phyloP scores from a whole-genome alignment of 2,329 filamentous ascomycete genomes.

The Zalaria sp. region DNA sequence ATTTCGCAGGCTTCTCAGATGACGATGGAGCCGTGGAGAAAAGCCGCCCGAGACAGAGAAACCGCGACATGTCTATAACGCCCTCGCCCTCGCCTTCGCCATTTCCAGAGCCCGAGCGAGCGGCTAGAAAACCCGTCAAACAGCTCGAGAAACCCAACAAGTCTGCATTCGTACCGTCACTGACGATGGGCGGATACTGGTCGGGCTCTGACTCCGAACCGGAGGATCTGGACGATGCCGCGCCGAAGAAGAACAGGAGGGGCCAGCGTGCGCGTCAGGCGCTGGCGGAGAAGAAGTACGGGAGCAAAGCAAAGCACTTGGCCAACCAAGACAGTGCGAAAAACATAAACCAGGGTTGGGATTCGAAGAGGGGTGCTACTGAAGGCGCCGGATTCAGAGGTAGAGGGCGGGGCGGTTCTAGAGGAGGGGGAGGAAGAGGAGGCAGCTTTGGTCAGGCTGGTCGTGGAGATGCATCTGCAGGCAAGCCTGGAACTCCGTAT shows the following conservation, averaged over 20 bases:
- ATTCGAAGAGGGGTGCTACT: conserved; percentile 41
- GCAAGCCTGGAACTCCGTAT: conserved; percentile 18
- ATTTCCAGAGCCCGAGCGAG: conserved; percentile 20
- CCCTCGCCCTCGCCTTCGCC: conserved; percentile 11
- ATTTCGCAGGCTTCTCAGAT: background rate
- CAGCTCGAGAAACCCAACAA: conserved; percentile 13
- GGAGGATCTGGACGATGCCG: conserved; percentile 39
- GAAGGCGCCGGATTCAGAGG: conserved; percentile 9
- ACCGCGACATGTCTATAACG: conserved; percentile 6
- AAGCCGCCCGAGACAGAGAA: conserved; percentile 11
- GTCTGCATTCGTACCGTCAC: conserved; percentile 57
- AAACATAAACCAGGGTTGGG: conserved; percentile 41
- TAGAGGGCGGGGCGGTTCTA: conserved; percentile 10
- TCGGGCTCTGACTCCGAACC: conserved; percentile 61
- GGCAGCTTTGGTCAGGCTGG: conserved; percentile 10
- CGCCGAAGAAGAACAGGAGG: conserved; percentile 55
- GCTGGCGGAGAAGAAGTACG: conserved; percentile 71
- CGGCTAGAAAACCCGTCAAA: conserved; percentile 11
- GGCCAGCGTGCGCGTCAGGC: conserved; percentile 67
- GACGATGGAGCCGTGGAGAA: background rate
- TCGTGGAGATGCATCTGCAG: conserved; percentile 9
- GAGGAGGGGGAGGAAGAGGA: conserved; percentile 7
- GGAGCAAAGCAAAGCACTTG: conserved; percentile 54
- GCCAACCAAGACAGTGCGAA: conserved; percentile 27
- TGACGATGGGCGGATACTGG: conserved; percentile 65